Conservation (phyloP, 345 rosid genomes). For the Mangifera indica region DNA sequence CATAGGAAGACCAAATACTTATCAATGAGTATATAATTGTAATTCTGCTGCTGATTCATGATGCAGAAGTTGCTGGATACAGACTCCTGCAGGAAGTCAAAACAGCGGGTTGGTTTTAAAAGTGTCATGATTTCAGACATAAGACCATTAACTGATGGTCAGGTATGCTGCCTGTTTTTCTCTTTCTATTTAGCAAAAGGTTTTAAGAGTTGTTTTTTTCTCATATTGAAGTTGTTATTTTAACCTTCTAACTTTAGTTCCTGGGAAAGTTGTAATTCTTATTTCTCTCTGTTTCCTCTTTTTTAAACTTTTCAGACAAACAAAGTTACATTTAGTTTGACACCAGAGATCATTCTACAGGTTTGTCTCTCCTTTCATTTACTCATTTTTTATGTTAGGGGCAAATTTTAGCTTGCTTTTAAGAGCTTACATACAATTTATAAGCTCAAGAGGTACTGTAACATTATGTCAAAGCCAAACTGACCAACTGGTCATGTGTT, state of each 20-base stretch:
- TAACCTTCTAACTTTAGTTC: constrained; percentile 1
- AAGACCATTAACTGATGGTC: constrained; percentile 80
- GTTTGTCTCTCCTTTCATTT: constrained; percentile 32
- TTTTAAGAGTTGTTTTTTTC: background rate
- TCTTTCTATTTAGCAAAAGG: background rate
- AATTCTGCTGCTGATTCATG: constrained; percentile 20
- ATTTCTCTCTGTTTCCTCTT: background rate
- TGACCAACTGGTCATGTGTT: too few species aligned
- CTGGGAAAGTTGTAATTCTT: constrained; percentile 1
- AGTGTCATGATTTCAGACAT: constrained; percentile 81
- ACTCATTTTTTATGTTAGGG: background rate
- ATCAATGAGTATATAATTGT: constrained; percentile 4
- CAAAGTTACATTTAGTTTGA: constrained; percentile 81
- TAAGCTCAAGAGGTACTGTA: too few species aligned
- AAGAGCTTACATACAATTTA: too few species aligned
- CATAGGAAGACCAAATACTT: background rate
- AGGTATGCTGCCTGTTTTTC: constrained; percentile 47
- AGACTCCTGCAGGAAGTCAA: constrained; percentile 61
- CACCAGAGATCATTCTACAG: constrained; percentile 87
- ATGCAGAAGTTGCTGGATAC: constrained; percentile 71
- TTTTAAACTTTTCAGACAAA: constrained; percentile 64
- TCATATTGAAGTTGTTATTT: background rate
- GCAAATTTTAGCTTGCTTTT: too few species aligned
- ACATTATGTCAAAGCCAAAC: too few species aligned
- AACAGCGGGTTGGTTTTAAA: constrained; percentile 81